Percentiles rank a stretch among this genome's conserved stretches.
These are phyloP conservation scores for Exophiala oligosperma DNA, from an alignment of 2,329 filamentous ascomycete species.

Conservation along the genomic window DNA sequence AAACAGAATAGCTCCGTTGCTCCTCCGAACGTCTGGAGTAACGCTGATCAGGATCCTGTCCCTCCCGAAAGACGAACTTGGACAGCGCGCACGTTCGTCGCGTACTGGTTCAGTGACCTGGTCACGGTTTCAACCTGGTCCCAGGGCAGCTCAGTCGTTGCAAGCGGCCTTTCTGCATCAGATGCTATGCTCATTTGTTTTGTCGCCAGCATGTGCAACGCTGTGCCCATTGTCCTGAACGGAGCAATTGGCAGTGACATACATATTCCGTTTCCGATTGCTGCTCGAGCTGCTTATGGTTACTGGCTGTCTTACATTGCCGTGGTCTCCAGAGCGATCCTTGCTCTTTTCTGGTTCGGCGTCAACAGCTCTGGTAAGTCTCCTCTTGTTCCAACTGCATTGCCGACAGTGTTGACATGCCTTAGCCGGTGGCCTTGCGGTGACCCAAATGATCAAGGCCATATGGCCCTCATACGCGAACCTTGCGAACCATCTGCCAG, in stretches of 20 bases:
- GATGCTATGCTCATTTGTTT: constrained; percentile 17
- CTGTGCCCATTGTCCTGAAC: constrained; percentile 58
- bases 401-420: too few species aligned
- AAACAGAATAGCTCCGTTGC: constrained; percentile 15
- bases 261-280: constrained; percentile 58
- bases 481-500: constrained; percentile 32
- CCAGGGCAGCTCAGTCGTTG: constrained; percentile 34
- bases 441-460: constrained; percentile 54
- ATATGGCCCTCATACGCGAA: constrained; percentile 39
- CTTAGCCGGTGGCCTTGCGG: constrained; percentile 12
- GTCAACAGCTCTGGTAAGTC: constrained; percentile 53
- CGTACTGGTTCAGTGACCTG: constrained; percentile 20
- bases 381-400: too few species aligned
- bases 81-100: constrained; percentile 14
- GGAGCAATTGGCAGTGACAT: constrained; percentile 55
- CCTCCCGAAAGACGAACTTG: constrained; percentile 18
- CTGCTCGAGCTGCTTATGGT: constrained; percentile 56
- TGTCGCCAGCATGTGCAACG: constrained; percentile 13
- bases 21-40: constrained; percentile 38
- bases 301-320: constrained; percentile 56
- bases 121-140: constrained; percentile 15
- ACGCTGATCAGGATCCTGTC: constrained; percentile 50
- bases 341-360: constrained; percentile 63
- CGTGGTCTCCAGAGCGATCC: constrained; percentile 53
- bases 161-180: constrained; percentile 34